Evolutionary conservation across 345 rosid species (phyloP).

Genomic region (Rhizophora apiculata): DNA sequence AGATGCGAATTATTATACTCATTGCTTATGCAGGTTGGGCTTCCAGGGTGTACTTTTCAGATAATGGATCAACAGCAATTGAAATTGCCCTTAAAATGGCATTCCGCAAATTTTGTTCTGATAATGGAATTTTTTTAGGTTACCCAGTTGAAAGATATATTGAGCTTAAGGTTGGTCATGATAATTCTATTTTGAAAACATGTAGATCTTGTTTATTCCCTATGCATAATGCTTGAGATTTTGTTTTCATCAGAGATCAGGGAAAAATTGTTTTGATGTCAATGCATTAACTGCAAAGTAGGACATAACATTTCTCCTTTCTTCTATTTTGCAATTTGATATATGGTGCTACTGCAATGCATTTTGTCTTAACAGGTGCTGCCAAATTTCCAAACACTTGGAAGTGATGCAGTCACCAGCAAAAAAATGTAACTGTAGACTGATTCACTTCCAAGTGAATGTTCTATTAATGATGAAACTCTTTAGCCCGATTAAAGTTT

Average conservation of each 20-base stretch:
- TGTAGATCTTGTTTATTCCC: conserved; percentile 1
- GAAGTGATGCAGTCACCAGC: neutral
- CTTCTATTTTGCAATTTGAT: neutral
- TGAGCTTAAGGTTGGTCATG: conserved; percentile 52
- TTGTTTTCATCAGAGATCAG: neutral
- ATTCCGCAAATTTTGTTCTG: conserved; percentile 71
- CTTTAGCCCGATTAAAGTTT: neutral
- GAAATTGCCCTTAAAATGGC: conserved; percentile 99
- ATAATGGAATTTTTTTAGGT: conserved; percentile 42
- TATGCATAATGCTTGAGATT: neutral
- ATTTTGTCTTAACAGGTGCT: neutral
- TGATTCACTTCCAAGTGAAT: neutral
- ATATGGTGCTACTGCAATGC: neutral
- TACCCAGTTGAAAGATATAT: conserved; percentile 31
- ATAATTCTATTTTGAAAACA: conserved; percentile 1
- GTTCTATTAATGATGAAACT: neutral
- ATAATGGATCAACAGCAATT: conserved; percentile 91
- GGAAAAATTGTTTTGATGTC: neutral
- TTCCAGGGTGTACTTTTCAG: conserved; percentile 78
- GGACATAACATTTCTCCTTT: neutral
- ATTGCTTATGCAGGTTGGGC: conserved; percentile 76
- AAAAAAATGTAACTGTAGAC: neutral
- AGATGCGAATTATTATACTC: neutral
- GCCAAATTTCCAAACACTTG: neutral
- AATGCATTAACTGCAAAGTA: conserved; percentile 2